Conservation (phyloP, 306 rosid species). For the Mimosa pudica region DNA sequence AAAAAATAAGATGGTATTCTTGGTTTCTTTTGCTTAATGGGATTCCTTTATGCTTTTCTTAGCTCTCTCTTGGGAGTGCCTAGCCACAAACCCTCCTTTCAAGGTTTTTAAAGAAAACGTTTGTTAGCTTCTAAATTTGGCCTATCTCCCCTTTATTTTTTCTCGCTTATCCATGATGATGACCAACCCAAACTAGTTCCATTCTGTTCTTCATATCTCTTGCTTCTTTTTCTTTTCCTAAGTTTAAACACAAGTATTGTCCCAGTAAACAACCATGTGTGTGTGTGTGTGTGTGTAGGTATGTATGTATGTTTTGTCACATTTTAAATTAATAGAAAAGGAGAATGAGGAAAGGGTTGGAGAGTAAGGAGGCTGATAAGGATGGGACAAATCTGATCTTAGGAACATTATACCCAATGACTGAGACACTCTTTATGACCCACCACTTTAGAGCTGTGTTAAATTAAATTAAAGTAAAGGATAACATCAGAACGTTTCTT, state of each 20-base stretch:
- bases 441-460: slow-evolving; percentile 47
- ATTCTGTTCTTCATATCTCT: slow-evolving; percentile 3
- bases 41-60: slow-evolving; percentile 70
- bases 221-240: slow-evolving; percentile 10
- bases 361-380: background rate
- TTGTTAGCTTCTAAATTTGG: slow-evolving; percentile 39
- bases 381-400: slow-evolving; percentile 46
- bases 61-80: slow-evolving; percentile 46
- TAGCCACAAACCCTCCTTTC: slow-evolving; percentile 42
- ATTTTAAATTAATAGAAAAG: slow-evolving; percentile 4
- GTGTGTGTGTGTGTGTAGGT: background rate
- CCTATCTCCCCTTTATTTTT: slow-evolving; percentile 34
- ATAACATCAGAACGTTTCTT: slow-evolving; percentile 37
- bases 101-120: slow-evolving; percentile 37
- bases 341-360: background rate
- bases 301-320: slow-evolving; percentile 4
- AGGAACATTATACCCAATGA: slow-evolving; percentile 18
- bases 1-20: slow-evolving; percentile 35
- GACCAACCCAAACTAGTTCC: slow-evolving; percentile 33
- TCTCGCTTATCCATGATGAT: slow-evolving; percentile 47
- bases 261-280: background rate
- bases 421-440: slow-evolving; percentile 42
- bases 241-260: slow-evolving; percentile 13
- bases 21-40: slow-evolving; percentile 69
- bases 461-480: slow-evolving; percentile 44